These are phyloP conservation scores for Tetrahymena malaccensis DNA, from an alignment of 73 alveolate species.

Conservation along the genomic window DNA sequence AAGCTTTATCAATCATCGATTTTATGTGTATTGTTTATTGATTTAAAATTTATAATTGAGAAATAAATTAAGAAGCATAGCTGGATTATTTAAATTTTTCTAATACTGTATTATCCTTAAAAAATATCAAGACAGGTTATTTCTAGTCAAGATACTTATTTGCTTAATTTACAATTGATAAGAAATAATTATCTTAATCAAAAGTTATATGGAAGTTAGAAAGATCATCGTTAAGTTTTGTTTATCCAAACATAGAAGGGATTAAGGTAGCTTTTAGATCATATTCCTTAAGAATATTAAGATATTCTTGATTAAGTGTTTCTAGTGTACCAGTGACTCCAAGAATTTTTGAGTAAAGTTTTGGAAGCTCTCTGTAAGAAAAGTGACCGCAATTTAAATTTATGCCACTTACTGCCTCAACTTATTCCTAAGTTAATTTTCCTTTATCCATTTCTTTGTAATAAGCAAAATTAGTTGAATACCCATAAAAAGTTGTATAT, in stretches of 20 bases:
- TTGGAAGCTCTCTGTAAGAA: constrained; percentile 7
- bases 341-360: neutral
- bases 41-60: too few species aligned
- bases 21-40: too few species aligned
- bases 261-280: neutral
- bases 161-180: neutral
- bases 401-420: neutral
- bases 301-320: constrained; percentile 5
- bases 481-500: neutral
- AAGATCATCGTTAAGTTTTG: neutral
- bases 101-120: neutral
- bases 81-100: too few species aligned
- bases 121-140: neutral
- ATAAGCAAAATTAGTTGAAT: constrained; percentile 6
- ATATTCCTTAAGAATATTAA: neutral
- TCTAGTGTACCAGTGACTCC: constrained; percentile 31
- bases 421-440: neutral
- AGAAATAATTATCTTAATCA: neutral
- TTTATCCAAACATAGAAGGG: neutral
- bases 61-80: too few species aligned
- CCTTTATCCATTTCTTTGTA: neutral
- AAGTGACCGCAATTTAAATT: constrained; percentile 4
- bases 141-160: neutral
- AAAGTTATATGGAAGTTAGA: neutral
- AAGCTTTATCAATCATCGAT: too few species aligned